A percentile compares a stretch with the other conserved stretches of the same genome.
Conservation (phyloP, 2,329 filamentous ascomycete genomes). For the Hypoxylon rubiginosum region DNA sequence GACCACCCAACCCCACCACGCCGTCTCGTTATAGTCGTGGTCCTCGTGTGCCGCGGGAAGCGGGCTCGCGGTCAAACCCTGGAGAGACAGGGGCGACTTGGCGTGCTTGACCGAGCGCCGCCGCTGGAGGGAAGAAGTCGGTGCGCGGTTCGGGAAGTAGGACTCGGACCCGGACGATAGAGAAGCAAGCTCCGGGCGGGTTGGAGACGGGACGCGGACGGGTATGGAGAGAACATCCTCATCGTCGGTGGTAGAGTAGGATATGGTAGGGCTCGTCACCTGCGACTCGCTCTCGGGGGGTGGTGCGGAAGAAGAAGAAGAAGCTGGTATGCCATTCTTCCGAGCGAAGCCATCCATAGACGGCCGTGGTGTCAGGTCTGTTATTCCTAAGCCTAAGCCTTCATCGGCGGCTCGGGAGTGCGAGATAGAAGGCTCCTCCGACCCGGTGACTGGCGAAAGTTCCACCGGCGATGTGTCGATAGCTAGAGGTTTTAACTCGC, state of each 20-base stretch:
- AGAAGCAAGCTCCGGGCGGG: conserved; percentile 57
- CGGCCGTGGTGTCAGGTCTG: conserved; percentile 61
- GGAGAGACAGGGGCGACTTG: conserved; percentile 72
- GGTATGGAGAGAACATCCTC: conserved; percentile 80
- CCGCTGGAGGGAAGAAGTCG: conserved; percentile 55
- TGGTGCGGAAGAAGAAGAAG: conserved; percentile 41
- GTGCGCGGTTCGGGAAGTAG: conserved; percentile 65
- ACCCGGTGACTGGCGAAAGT: conserved; percentile 38
- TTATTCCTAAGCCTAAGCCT: conserved; percentile 62
- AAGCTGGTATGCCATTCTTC: conserved; percentile 40
- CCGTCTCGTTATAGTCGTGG: conserved; percentile 95
- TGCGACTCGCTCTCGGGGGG: conserved; percentile 43
- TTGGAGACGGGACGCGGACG: conserved; percentile 58
- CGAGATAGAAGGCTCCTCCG: conserved; percentile 40
- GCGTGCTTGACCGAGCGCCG: conserved; percentile 65
- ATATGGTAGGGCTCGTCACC: conserved; percentile 67
- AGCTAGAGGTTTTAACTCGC: conserved; percentile 63
- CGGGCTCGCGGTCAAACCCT: conserved; percentile 64
- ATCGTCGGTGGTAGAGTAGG: conserved; percentile 84
- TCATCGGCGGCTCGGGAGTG: conserved; percentile 43
- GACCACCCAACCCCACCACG: conserved; percentile 98
- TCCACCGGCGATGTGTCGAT: conserved; percentile 54
- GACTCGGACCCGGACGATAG: conserved; percentile 73
- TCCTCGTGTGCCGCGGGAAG: conserved; percentile 65
- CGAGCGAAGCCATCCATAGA: conserved; percentile 62